Base-by-base conservation (phyloP, 306 rosid species). In the Vigna trinervia region DNA sequence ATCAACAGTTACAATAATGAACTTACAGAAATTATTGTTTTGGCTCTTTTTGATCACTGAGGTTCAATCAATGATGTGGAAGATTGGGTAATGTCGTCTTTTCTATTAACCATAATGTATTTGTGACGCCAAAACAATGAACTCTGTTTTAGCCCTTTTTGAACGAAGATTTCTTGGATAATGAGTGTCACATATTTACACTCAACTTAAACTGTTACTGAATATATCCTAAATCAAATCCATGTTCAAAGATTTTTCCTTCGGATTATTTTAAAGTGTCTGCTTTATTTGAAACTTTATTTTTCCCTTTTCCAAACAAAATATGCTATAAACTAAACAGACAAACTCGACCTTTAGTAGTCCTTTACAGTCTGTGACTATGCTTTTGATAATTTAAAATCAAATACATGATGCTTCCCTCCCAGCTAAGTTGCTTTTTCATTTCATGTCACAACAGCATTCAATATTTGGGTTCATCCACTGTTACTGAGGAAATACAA, bases 21-120 rank as follows among this genome's bases (percentile, higher is more conserved):
- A 71, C 14, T 34, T 28, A 1, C 32, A 53, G 56, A 50, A 70
- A 70, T 20, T 10, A 15, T 32, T 78, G 36, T 78, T 60, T 47
- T 59, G 63, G 57, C 47, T 54, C 50, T 54, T 66, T 2, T 57
- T 69, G 61, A 32, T 69, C 12, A 19, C 28, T 57, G 13, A 13
- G 38, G 41, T 19, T 13, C 9, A 36, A 57, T 59, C n/a, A 15
- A 32, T 59, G 28, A 19, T 69, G 59, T 46, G 60, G 50, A 69
- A 57, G 15, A 10, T 23, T 65, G 32, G 1, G 0, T 59, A 1
- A 8, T 41, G 2, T 41, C 12, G 19, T 65, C 3, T 23, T 5
- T 66, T 66, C 26, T 11, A 5, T 45, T 63, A 62, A 59, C 12
- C 23, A 51, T 61, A 23, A 12, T 60, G 71, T 70, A 57, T 50